Conservation (phyloP, 1,284 basidiomycete genomes). For the Puccinia novopanici region DNA sequence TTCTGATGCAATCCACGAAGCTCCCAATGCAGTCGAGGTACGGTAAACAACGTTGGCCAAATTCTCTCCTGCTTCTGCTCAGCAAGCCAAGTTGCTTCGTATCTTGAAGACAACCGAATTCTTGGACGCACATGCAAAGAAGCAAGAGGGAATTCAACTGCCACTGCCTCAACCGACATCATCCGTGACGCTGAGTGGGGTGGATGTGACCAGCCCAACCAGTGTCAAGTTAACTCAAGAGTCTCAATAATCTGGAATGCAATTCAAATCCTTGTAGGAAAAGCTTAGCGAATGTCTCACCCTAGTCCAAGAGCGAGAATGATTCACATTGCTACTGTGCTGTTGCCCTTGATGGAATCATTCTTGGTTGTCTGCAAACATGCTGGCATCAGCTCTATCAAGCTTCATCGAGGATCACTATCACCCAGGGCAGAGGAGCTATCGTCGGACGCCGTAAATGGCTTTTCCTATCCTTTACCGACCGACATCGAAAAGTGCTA, state of each 20-base stretch:
- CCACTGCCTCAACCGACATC: slow-evolving; percentile 40
- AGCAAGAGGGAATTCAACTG: slow-evolving; percentile 60
- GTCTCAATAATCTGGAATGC: slow-evolving; percentile 69
- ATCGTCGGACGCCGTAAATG: slow-evolving; percentile 69
- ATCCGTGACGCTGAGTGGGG: slow-evolving; percentile 53
- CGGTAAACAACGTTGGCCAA: slow-evolving; percentile 64
- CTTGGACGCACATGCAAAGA: slow-evolving; percentile 73
- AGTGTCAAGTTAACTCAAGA: slow-evolving; percentile 59
- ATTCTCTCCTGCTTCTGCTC: slow-evolving; percentile 86
- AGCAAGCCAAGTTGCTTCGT: slow-evolving; percentile 86
- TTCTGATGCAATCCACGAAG: slow-evolving; percentile 68
- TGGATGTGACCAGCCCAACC: slow-evolving; percentile 53
- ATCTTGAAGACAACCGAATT: slow-evolving; percentile 94
- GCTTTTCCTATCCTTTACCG: slow-evolving; percentile 93
- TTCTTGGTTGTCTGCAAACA: slow-evolving; percentile 99
- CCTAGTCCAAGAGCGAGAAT: slow-evolving; percentile 76
- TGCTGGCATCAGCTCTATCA: slow-evolving; percentile 62
- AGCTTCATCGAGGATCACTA: slow-evolving; percentile 61
- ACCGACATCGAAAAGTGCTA: slow-evolving; percentile 87
- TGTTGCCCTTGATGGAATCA: slow-evolving; percentile 87
- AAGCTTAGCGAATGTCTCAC: slow-evolving; percentile 80
- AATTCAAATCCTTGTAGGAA: slow-evolving; percentile 82
- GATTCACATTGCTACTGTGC: slow-evolving; percentile 82
- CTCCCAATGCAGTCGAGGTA: slow-evolving; percentile 59
- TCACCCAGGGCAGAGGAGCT: slow-evolving; percentile 67